Conservation (phyloP, 306 rosid species). For the Lathyrus oleraceus region DNA sequence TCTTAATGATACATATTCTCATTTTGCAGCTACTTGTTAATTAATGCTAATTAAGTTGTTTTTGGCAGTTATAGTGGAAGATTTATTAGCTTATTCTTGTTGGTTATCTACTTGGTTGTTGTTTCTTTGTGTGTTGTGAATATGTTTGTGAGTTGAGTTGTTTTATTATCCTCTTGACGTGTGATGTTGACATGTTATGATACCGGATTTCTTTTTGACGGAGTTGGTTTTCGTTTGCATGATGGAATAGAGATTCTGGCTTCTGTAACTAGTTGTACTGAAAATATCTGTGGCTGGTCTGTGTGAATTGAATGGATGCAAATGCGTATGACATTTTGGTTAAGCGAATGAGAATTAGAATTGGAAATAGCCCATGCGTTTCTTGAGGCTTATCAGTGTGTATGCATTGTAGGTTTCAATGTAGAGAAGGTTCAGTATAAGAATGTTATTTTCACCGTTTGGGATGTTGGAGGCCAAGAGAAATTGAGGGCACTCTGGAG, state of each 20-base stretch:
- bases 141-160: constrained; percentile 21
- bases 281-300: not conserved
- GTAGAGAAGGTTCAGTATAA: constrained; percentile 99
- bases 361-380: constrained; percentile 10
- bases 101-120: constrained; percentile 5
- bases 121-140: not conserved
- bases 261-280: not conserved
- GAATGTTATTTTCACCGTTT: constrained; percentile 95
- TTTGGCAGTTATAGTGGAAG: not conserved
- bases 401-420: constrained; percentile 68
- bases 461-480: constrained; percentile 99
- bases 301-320: constrained; percentile 24
- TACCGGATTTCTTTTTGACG: not conserved
- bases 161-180: not conserved
- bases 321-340: too few relatives aligned
- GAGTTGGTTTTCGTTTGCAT: constrained; percentile 1
- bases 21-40: not conserved
- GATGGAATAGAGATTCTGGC: not conserved
- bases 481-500: constrained; percentile 97
- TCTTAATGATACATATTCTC: not conserved
- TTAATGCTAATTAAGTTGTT: constrained; percentile 12
- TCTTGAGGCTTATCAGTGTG: constrained; percentile 14
- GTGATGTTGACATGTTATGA: not conserved
- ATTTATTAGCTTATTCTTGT: constrained; percentile 14
- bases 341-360: constrained; percentile 14